Evolutionary conservation across 2,329 filamentous ascomycete genomes (phyloP), one percentile per base, ranked within the genome.

Genomic region (Fusarium gaditjirri): DNA sequence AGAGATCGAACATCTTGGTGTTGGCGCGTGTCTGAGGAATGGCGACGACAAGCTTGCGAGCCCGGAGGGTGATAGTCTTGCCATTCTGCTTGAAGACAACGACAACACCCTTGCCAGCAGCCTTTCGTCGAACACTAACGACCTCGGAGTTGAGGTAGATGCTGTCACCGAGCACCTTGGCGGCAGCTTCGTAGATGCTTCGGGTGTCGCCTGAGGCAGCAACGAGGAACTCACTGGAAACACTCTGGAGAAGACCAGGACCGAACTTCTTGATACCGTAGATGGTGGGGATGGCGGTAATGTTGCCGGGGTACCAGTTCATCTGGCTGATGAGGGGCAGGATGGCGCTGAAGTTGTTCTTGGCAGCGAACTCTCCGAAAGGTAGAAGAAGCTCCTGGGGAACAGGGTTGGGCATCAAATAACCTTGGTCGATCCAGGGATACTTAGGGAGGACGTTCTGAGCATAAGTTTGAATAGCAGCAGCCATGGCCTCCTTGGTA

Each of bases 221-320:
- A 19, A 72, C 47, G 8, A 68, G 23, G 33, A 75, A 75, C 3
- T 54, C 29, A 9, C 27, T 61, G 2, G 10, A 41, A 2, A 72
- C 14, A 21, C 71, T 65, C 31, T 62, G 49, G 8, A 75, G 23
- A 16, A 75, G 36, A 1, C 68, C 57, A 3, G 73, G 62, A 0
- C 73, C 73, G 10, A 75, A 65, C 8, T 50, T 71, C 65, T 75
- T 75, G 33, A 75, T 52, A 1, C 73, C 73, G 10, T 76, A 75
- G 0, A 76, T 43, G 13, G 74, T 23, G 1, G 73, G 62, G 1
- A 75, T 47, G 8, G 70, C 62, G 3, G 71, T 53, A 19, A 73
- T 68, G 29, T 70, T 59, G 1, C 74, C 73, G 10, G 56, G 29
- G n/a, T 76, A 75, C 74, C 71, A 71, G 60, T 65, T 65, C 25